Evolutionary conservation across 352 stramenopile genomes (phyloP).

Genomic region (Pythium vanterpoolii): DNA sequence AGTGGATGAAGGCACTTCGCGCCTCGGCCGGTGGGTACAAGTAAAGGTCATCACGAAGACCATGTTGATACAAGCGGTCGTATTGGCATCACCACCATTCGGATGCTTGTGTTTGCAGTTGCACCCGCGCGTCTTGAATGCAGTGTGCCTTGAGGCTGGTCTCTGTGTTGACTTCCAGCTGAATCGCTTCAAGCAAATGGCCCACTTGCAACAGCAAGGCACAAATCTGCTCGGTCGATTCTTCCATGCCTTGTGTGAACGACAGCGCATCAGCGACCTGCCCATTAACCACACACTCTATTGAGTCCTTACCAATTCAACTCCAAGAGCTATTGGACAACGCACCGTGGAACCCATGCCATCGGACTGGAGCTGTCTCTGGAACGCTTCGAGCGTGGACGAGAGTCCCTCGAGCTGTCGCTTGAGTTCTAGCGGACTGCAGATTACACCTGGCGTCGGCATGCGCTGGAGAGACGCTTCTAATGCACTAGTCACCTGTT

Average conservation of each 20-base stretch:
- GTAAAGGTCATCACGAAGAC: constrained; percentile 1
- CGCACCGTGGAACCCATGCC: constrained; percentile 28
- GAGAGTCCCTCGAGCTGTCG: constrained; percentile 29
- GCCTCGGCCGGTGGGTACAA: constrained; percentile 23
- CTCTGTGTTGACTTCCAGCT: constrained; percentile 35
- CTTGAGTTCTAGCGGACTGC: constrained; percentile 28
- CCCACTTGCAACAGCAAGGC: constrained; percentile 36
- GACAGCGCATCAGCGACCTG: constrained; percentile 30
- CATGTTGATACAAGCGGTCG: no score
- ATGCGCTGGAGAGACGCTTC: constrained; percentile 36
- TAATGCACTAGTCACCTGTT: constrained; percentile 26
- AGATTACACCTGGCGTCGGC: constrained; percentile 28
- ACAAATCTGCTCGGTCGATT: constrained; percentile 23
- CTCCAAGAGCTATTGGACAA: no score
- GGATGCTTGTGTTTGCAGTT: neutral
- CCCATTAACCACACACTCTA: no score
- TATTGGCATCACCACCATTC: constrained; percentile 21
- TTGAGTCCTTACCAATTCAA: no score
- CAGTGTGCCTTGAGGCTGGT: constrained; percentile 38
- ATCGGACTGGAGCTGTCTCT: constrained; percentile 24
- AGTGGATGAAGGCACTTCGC: constrained; percentile 78
- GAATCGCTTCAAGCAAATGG: constrained; percentile 33
- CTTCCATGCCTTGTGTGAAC: constrained; percentile 32
- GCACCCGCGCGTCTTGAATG: constrained; percentile 31
- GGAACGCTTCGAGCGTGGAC: constrained; percentile 28